Percentiles rank a stretch among this genome's conserved stretches.
phyloP scores from a whole-genome alignment of 768 basidiomycete genomes.

The Suillus clintonianus region DNA sequence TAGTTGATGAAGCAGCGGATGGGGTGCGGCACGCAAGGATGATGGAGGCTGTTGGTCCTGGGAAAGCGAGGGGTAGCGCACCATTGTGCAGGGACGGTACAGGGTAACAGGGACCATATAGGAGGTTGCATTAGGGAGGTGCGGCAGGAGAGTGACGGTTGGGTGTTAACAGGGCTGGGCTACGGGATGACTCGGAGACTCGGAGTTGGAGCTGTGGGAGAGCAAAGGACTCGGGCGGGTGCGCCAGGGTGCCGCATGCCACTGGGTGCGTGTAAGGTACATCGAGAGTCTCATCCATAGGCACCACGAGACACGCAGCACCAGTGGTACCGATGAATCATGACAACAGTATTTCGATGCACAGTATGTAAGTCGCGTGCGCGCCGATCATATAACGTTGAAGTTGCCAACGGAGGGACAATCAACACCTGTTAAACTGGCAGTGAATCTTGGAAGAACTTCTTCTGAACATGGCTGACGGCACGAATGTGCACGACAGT shows the following conservation, averaged over 20 bases:
- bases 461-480: not conserved
- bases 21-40: not conserved
- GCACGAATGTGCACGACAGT: constrained; percentile 64
- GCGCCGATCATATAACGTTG: constrained; percentile 70
- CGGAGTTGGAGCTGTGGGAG: not conserved
- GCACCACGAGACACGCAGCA: constrained; percentile 76
- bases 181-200: not conserved
- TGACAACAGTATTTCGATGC: constrained; percentile 70
- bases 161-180: not conserved
- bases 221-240: not conserved
- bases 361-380: constrained; percentile 83
- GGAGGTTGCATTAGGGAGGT: not conserved
- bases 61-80: not conserved
- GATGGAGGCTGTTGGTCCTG: not conserved
- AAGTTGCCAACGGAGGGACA: constrained; percentile 77
- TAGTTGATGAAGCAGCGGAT: not conserved
- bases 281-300: constrained; percentile 62
- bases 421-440: constrained; percentile 66
- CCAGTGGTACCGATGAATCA: constrained; percentile 51
- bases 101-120: too few species aligned
- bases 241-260: not conserved
- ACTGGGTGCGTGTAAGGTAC: constrained; percentile 20
- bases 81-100: not conserved
- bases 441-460: too few species aligned
- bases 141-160: not conserved